Conservation (phyloP, 2,329 filamentous ascomycete species). For the Myriosclerotinia curreyana region DNA sequence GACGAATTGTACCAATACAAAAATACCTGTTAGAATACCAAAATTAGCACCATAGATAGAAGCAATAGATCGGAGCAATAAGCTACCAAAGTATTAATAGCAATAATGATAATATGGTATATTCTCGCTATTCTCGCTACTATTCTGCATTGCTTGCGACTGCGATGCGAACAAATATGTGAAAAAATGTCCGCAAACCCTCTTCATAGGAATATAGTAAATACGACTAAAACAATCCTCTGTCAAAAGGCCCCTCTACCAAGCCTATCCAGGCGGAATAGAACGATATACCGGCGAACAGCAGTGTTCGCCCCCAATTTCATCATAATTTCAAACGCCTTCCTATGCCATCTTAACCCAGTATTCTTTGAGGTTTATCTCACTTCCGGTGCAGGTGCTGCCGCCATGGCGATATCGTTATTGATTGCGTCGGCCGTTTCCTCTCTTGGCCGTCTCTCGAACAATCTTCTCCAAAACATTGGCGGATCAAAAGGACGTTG, state of each 20-base stretch:
- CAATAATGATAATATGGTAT: neutral
- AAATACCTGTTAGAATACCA: too few relatives aligned
- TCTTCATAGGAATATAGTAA: neutral
- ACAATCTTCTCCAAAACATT: constrained; percentile 82
- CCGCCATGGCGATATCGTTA: constrained; percentile 61
- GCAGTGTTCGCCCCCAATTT: neutral
- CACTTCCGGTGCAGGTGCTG: constrained; percentile 42
- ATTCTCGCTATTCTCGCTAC: neutral
- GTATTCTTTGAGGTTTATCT: constrained; percentile 31
- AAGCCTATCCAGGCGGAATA: constrained; percentile 2
- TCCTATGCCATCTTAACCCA: constrained; percentile 17
- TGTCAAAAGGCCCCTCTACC: neutral
- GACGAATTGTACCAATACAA: too few relatives aligned
- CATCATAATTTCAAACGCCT: constrained; percentile 21
- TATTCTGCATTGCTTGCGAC: neutral
- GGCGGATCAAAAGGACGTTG: constrained; percentile 86
- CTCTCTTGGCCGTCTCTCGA: constrained; percentile 58
- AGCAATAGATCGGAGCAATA: too few relatives aligned
- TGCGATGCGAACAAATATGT: neutral
- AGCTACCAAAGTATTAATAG: neutral
- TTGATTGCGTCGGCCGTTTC: constrained; percentile 55
- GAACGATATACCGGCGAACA: neutral
- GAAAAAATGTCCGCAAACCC: neutral
- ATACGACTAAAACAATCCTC: neutral
- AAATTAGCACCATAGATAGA: too few relatives aligned